Evolutionary conservation across 2,329 filamentous ascomycete species (phyloP), one percentile per base, ranked within the genome.

Genomic region (Ophiostoma ulmi): DNA sequence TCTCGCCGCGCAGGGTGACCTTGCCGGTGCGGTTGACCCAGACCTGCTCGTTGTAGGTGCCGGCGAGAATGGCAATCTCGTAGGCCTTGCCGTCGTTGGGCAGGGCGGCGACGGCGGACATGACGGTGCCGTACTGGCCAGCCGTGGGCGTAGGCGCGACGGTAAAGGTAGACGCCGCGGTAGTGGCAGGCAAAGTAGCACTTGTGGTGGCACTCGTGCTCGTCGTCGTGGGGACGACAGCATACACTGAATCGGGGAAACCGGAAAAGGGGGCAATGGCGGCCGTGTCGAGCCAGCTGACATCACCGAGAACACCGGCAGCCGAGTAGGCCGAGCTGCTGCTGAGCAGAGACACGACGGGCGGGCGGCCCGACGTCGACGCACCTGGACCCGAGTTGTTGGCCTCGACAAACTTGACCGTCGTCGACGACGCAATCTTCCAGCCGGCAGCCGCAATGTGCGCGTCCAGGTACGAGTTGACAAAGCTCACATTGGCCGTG

Each of bases 381-480:
- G 52, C 58, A 1, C 88, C 88, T 38, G 79, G 76, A 0, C 88
- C 88, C 1, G 82, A 83, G 78, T 90, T 91, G 35, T 75, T 78
- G 75, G 84, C 90, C 80, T 91, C 89, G 58, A 67, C 78, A 70
- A 79, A 80, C 31, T 75, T 71, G n/a, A 80, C 78, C 71, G 75
- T 72, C 1, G 75, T 78, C 17, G 75, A 76, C 79, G 79, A 80
- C 39, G 80, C 52, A 22, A 58, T 75, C 1, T 75, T 77, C 88
- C 88, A 90, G 0, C 88, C 88, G 0, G 83, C 83, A 1, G 80
- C 71, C 74, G 89, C 88, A 74, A 91, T 83, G 31, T 89, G 86
- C 31, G 80, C 78, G 20, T 80, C 81, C 77, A 91, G 79, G 41
- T 77, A 77, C 0, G 85, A 85, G 70, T 81, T 77, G 74, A 85